Conservation (phyloP, 768 basidiomycete genomes). For the Porphyrellus cyaneotinctus region DNA sequence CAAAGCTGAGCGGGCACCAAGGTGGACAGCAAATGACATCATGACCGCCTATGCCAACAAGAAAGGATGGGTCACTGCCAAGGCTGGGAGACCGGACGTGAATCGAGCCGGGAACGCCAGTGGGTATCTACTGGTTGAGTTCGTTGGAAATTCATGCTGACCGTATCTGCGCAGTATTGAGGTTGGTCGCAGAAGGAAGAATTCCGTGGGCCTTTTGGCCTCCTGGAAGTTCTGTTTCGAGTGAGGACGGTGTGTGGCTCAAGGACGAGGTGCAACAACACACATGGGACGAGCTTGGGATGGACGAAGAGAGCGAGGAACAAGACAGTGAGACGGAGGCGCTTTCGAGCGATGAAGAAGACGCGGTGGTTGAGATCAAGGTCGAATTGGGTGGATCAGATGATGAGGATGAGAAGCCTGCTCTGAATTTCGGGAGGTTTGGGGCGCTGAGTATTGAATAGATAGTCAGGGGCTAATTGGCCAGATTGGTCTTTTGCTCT, state of each 20-base stretch:
- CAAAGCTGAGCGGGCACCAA: conserved; percentile 6
- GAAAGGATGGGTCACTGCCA: conserved; percentile 87
- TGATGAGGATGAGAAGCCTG: conserved; percentile 10
- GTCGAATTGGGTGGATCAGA: conserved; percentile 16
- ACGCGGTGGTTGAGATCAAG: not conserved
- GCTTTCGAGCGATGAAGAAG: conserved; percentile 11
- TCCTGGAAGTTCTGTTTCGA: conserved; percentile 37
- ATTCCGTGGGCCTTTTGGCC: conserved; percentile 88
- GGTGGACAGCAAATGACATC: conserved; percentile 87
- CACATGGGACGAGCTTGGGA: conserved; percentile 21
- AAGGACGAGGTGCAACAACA: conserved; percentile 27
- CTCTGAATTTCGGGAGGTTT: conserved; percentile 23
- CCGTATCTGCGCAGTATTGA: conserved; percentile 52
- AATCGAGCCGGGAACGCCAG: conserved; percentile 88
- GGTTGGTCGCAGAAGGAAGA: conserved; percentile 76
- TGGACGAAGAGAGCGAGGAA: conserved; percentile 32
- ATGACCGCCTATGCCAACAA: conserved; percentile 70
- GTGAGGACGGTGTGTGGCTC: conserved; percentile 57
- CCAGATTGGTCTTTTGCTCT: conserved; percentile 3
- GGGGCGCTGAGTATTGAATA: conserved; percentile 29
- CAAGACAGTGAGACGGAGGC: conserved; percentile 18
- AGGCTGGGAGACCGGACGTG: conserved; percentile 84
- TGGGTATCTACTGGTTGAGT: conserved; percentile 39
- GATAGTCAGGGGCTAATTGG: conserved; percentile 10
- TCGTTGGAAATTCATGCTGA: not conserved